Evolutionary conservation across 345 rosid genomes (phyloP), one percentile per base, ranked within the genome.

Genomic region (Melaleuca quinquenervia): DNA sequence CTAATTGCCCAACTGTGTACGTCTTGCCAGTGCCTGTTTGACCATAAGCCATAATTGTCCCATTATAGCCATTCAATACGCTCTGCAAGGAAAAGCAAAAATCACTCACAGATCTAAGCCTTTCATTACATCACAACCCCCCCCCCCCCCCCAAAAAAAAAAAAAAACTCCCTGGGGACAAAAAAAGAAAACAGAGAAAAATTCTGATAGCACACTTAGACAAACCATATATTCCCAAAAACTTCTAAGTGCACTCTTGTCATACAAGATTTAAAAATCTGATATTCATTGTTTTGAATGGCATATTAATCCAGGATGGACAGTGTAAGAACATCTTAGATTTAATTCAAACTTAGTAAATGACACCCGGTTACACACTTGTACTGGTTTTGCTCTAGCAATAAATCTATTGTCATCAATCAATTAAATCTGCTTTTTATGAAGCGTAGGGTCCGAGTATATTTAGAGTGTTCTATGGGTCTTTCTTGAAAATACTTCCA

Each of bases 11-110:
- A 44, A 95, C 95, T 3, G 98, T 95, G 87, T 94, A 95, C 60
- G 99, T 97, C 90, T 97, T 97, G 41, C 99, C 98, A 1, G 96
- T 97, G 22, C 98, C 98, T 1, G 98, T 97, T 92, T 97, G 99
- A 87, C 99, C 99, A 18, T 97, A 97, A 84, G 98, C 99, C 99
- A 97, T 95, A 78, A 97, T 91, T 6, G 99, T 97, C 83, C 98
- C 99, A 89, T 97, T 97, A 87, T 97, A 97, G 76, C 99, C 99
- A 90, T 78, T 90, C 96, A 95, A 74, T 62, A 97, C 98, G 87
- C 98, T 91, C 99, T 97, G 93, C 93, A 88, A 88, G 32, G 70
- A 88, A 92, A 88, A 70, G 48, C 3, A 82, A 49, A 85, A 21
- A 18, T 80, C 51, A 60, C 62, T 84, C 50, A 52, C 50, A 64